Percentiles rank a stretch among this genome's conserved stretches.
These are phyloP conservation scores for Triticum dicoccoides DNA, from an alignment of 176 grass and related monocot species.

Conservation along the genomic window DNA sequence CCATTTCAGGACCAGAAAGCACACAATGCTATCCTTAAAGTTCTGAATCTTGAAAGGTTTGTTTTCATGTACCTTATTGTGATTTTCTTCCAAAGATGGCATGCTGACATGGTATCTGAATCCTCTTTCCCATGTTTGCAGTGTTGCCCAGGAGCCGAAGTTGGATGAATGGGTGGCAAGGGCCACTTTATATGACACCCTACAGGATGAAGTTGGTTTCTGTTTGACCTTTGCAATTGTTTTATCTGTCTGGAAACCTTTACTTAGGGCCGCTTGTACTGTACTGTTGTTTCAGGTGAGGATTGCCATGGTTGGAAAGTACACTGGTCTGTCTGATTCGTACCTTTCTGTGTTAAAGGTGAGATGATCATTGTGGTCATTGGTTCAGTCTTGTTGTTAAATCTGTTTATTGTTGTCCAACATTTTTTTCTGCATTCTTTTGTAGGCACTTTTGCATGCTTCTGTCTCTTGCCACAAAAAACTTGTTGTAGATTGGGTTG, in stretches of 20 bases:
- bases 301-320: conserved; percentile 14
- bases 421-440: background rate
- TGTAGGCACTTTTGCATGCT: conserved; percentile 13
- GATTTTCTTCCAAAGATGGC: background rate
- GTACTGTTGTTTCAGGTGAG: background rate
- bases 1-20: conserved; percentile 1
- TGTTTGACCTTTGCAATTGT: background rate
- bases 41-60: conserved; percentile 25
- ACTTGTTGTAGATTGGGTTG: conserved; percentile 22
- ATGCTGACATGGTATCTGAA: background rate
- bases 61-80: background rate
- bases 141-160: background rate
- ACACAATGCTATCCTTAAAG: conserved; percentile 18
- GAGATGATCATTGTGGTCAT: background rate
- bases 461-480: conserved; percentile 2
- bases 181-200: conserved; percentile 24
- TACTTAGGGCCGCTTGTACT: background rate
- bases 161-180: conserved; percentile 27
- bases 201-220: conserved; percentile 1
- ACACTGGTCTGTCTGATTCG: conserved; percentile 4
- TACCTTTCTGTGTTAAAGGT: conserved; percentile 24
- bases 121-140: background rate
- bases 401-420: background rate
- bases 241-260: background rate
- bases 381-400: background rate